These are phyloP conservation scores for Filosporella fistucella DNA, from an alignment of 495 filamentous ascomycete genomes.

Conservation along the genomic window DNA sequence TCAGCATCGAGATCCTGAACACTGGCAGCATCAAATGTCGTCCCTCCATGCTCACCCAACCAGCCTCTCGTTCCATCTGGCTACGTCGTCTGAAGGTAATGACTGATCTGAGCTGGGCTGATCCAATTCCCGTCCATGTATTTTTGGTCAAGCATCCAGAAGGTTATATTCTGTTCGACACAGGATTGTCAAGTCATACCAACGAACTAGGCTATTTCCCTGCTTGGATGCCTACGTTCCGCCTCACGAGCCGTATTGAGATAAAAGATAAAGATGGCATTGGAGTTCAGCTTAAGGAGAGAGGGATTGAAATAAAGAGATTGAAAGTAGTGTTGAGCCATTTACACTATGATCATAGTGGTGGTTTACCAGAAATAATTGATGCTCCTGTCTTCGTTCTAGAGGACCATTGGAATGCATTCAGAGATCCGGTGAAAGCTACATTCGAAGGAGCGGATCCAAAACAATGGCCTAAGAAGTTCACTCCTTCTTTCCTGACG, in stretches of 20 bases:
- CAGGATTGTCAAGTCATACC: slow-evolving; percentile 28
- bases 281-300: slow-evolving; percentile 16
- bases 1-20: neutral
- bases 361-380: slow-evolving; percentile 27
- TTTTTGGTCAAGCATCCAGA: slow-evolving; percentile 30
- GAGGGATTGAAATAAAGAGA: slow-evolving; percentile 24
- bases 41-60: slow-evolving; percentile 22
- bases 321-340: slow-evolving; percentile 29
- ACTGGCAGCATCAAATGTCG: slow-evolving; percentile 6
- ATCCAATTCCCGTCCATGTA: slow-evolving; percentile 24
- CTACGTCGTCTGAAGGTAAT: slow-evolving; percentile 26
- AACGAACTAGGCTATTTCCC: slow-evolving; percentile 28
- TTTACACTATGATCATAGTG: slow-evolving; percentile 31
- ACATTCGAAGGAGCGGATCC: slow-evolving; percentile 27
- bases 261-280: slow-evolving; percentile 25
- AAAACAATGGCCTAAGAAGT: slow-evolving; percentile 27
- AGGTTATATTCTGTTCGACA: slow-evolving; percentile 30
- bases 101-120: slow-evolving; percentile 23
- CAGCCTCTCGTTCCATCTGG: slow-evolving; percentile 14
- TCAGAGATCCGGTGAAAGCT: slow-evolving; percentile 24
- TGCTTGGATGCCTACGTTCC: slow-evolving; percentile 13
- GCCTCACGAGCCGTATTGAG: slow-evolving; percentile 16
- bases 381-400: slow-evolving; percentile 21
- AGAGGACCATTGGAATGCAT: slow-evolving; percentile 27
- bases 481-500: slow-evolving; percentile 24